These are phyloP conservation scores for Cordyceps farinosa DNA, from an alignment of 2,329 filamentous ascomycete species.

Conservation along the genomic window DNA sequence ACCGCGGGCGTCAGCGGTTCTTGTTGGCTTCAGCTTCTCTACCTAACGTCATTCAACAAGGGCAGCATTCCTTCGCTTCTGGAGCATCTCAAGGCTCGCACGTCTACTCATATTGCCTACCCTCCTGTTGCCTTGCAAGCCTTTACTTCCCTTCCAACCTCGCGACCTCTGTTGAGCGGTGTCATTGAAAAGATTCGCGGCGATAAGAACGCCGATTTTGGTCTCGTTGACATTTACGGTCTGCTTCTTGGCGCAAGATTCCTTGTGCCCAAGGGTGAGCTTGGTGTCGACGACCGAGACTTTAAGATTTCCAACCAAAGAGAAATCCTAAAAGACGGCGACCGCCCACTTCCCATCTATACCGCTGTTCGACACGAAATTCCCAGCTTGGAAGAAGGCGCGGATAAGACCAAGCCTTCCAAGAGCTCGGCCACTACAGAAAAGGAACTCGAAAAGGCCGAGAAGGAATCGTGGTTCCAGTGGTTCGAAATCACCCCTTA, in stretches of 20 bases:
- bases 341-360: conserved; percentile 88
- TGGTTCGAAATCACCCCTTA: conserved; percentile 97
- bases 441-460: conserved; percentile 49
- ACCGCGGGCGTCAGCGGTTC: conserved; percentile 93
- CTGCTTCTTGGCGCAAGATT: conserved; percentile 79
- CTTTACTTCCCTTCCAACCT: conserved; percentile 84
- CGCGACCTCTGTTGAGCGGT: conserved; percentile 83
- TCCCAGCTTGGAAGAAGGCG: conserved; percentile 52
- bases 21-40: conserved; percentile 91
- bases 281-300: conserved; percentile 68
- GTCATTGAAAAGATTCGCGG: conserved; percentile 89
- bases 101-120: conserved; percentile 88
- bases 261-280: conserved; percentile 77
- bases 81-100: conserved; percentile 79
- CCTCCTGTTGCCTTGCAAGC: conserved; percentile 79
- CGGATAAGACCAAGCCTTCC: conserved; percentile 26
- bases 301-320: conserved; percentile 90
- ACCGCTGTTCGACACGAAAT: conserved; percentile 96
- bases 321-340: conserved; percentile 69
- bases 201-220: conserved; percentile 66
- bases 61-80: conserved; percentile 67
- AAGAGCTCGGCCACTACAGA: conserved; percentile 38
- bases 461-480: conserved; percentile 84
- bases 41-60: conserved; percentile 66
- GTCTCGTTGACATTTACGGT: conserved; percentile 90